Base-by-base conservation (phyloP, 1,284 basidiomycete species). In the Trametes polyzona region DNA sequence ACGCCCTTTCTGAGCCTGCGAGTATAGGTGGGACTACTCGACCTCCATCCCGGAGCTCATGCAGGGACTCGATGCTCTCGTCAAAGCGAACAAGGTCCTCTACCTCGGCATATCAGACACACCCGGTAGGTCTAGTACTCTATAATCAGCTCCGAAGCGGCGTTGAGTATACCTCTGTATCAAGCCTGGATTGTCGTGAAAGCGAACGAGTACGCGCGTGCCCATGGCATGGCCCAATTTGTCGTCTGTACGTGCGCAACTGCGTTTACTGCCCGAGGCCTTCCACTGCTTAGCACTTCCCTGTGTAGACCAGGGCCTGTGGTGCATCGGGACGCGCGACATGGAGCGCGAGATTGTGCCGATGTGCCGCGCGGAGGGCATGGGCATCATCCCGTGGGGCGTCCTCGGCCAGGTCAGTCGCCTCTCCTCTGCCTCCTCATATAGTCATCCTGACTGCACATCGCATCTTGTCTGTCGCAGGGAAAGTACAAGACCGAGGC, bases 21-120 rank as follows among this genome's bases (percentile, higher is more conserved):
- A 1, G 24, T 6, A 21, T 80, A 81, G 76, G 72, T 82, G 78
- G 78, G 80, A 83, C 65, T 83, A 64, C 60, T 73, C 76, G 11
- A 83, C 83, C 11, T 76, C 76, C 29, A 71, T 85, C 53, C 79
- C 81, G 55, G 83, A 86, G 65, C 71, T 85, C 21, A 85, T 86
- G 83, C 69, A 73, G 52, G 64, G 64, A 5, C 69, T 77, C 27
- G 69, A 78, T 61, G 50, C 69, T 41, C 66, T 76, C 27, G 73
- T 78, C 49, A 65, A 60, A 19, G 51, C 63, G 11, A 73, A 75
- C 30, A 74, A 76, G 53, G 75, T 77, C 27, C 65, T 76, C 4
- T 77, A 77, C 61, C 66, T 76, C 2, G 73, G 71, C 4, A 43
- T 73, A n/a, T 71, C 67, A 12, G 79, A 83, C 55, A 78, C 75